phyloP scores from a whole-genome alignment of 2,329 filamentous ascomycete species.

The Ophiostoma pallidulum region DNA sequence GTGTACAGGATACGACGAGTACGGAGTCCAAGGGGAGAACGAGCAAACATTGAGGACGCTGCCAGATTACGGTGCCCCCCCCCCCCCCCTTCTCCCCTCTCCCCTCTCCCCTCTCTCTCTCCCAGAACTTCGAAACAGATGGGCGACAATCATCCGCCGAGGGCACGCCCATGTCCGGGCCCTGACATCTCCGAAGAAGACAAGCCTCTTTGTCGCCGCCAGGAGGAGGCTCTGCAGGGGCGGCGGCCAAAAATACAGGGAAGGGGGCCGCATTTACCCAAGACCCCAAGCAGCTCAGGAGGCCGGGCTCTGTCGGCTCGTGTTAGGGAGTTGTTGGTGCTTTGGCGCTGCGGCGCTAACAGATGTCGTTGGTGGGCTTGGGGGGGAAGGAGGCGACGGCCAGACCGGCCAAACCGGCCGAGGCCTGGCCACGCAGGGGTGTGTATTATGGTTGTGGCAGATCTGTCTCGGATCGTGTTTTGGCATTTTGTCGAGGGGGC shows the following conservation, averaged over 20 bases:
- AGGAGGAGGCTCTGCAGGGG: conserved; percentile 3
- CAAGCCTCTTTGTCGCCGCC: neutral
- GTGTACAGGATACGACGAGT: neutral
- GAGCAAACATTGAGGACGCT: no score
- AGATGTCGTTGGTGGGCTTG: no score
- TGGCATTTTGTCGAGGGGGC: conserved; percentile 21
- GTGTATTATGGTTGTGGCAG: conserved; percentile 29
- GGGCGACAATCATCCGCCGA: conserved; percentile 27
- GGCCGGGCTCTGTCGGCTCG: neutral
- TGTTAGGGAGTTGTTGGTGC: neutral
- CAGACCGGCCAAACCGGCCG: no score
- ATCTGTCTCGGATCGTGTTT: conserved; percentile 43
- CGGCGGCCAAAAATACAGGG: no score
- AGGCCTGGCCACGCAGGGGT: neutral
- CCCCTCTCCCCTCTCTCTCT: conserved; percentile 1
- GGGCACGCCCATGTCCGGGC: conserved; percentile 21
- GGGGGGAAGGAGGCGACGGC: no score
- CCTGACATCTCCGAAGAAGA: conserved; percentile 22
- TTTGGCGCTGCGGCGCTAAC: no score
- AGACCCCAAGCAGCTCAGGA: neutral
- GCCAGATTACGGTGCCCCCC: no score
- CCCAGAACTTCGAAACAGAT: conserved; percentile 32
- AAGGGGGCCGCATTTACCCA: no score
- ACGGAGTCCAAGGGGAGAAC: neutral
- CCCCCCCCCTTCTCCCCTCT: neutral